A percentile compares a stretch with the other conserved stretches of the same genome.
Evolutionary conservation across 2,329 filamentous ascomycete genomes (phyloP).

Genomic region (Venturia effusa): DNA sequence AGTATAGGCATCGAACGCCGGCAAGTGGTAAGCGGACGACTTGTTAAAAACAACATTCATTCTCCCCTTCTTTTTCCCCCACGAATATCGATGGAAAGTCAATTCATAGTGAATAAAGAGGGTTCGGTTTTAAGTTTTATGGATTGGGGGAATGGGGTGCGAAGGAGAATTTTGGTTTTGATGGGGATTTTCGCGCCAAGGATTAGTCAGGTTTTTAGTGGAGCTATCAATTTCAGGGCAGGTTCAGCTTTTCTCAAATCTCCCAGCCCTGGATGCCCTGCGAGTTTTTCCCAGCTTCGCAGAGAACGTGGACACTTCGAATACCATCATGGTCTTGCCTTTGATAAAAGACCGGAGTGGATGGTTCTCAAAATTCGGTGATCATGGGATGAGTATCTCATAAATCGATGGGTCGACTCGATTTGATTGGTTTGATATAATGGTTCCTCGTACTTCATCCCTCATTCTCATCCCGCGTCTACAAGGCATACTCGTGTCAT

Average conservation of each 20-base stretch:
- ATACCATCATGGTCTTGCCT: too few species aligned
- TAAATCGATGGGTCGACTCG: neutral
- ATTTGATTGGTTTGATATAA: too few species aligned
- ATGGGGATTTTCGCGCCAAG: neutral
- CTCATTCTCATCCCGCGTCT: neutral
- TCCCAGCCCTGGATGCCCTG: too few species aligned
- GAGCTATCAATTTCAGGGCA: too few species aligned
- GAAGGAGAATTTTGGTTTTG: neutral
- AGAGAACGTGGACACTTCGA: too few species aligned
- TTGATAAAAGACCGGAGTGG: too few species aligned
- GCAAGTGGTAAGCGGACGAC: constrained; percentile 9
- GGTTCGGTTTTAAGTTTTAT: constrained; percentile 5
- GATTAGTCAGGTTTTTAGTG: neutral
- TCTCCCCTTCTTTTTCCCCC: constrained; percentile 8
- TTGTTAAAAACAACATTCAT: neutral
- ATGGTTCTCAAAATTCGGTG: too few species aligned
- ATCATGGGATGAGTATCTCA: too few species aligned
- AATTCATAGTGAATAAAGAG: constrained; percentile 10
- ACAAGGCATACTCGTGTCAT: neutral
- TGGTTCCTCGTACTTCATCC: neutral
- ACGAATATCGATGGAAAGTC: constrained; percentile 6
- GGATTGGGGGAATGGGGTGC: neutral
- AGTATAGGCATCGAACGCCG: neutral
- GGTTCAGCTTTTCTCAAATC: too few species aligned
- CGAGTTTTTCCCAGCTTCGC: too few species aligned